Conservation (phyloP, 2,329 filamentous ascomycete genomes). For the Alternaria ethzedia region DNA sequence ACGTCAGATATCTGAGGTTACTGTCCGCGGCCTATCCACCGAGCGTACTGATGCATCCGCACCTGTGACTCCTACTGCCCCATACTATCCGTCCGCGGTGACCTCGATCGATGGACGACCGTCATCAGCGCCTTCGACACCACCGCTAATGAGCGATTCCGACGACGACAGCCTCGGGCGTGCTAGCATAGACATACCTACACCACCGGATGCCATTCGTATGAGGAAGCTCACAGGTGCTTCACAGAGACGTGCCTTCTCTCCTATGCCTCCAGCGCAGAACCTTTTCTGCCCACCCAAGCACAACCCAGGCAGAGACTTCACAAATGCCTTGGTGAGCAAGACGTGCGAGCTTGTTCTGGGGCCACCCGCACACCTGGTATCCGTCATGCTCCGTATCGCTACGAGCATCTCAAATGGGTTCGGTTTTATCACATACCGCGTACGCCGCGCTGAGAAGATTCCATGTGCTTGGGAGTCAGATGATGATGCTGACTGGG, state of each 20-base stretch:
- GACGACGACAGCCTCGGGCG: constrained; percentile 53
- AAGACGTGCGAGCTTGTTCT: constrained; percentile 80
- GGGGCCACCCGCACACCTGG: constrained; percentile 78
- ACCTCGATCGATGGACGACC: constrained; percentile 28
- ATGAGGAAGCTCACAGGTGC: constrained; percentile 57
- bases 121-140: constrained; percentile 51
- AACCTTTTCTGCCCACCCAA: constrained; percentile 66
- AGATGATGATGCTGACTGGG: constrained; percentile 60
- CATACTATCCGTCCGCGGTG: constrained; percentile 22
- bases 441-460: constrained; percentile 36
- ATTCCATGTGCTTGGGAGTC: constrained; percentile 63
- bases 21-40: constrained; percentile 35
- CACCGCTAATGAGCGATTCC: constrained; percentile 53
- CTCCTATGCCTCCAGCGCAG: constrained; percentile 71
- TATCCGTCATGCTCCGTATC: constrained; percentile 80
- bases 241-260: constrained; percentile 65
- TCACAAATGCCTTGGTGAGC: constrained; percentile 68
- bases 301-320: constrained; percentile 45
- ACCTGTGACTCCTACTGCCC: constrained; percentile 31
- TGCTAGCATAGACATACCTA: constrained; percentile 48
- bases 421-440: constrained; percentile 44
- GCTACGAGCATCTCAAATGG: constrained; percentile 73
- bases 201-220: constrained; percentile 47
- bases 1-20: constrained; percentile 46
- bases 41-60: constrained; percentile 19